Evolutionary conservation across 768 basidiomycete genomes (phyloP).

Genomic region (Rhodocollybia butyracea): DNA sequence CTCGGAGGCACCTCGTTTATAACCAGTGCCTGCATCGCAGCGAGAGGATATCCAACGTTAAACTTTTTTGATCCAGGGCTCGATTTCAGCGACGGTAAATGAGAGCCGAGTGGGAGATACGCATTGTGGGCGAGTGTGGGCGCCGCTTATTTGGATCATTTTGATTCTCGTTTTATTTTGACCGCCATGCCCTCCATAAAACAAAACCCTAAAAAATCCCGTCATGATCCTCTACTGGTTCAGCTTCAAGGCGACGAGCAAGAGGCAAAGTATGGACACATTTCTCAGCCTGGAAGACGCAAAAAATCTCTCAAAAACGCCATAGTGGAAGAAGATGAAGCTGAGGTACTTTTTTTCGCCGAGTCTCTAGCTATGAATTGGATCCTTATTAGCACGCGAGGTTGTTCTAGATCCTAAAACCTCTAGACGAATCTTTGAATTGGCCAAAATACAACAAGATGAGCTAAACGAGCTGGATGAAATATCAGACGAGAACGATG

Average conservation of each 20-base stretch:
- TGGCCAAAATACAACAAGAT: constrained; percentile 91
- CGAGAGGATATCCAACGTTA: no score
- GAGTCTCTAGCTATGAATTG: constrained; percentile 9
- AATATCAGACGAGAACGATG: constrained; percentile 37
- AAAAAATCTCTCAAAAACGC: constrained; percentile 50
- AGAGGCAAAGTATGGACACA: constrained; percentile 72
- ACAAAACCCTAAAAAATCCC: constrained; percentile 49
- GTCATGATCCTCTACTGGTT: constrained; percentile 86
- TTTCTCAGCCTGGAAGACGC: constrained; percentile 74
- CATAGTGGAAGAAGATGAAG: constrained; percentile 46
- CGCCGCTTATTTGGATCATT: no score
- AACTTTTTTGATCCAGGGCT: no score
- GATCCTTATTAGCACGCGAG: constrained; percentile 35
- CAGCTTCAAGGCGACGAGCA: constrained; percentile 81
- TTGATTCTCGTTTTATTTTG: no score
- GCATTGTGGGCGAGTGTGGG: no score
- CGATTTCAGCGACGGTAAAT: no score
- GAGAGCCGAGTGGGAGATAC: no score
- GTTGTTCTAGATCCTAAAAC: constrained; percentile 74
- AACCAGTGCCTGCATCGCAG: no score
- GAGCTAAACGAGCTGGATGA: constrained; percentile 71
- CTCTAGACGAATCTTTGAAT: constrained; percentile 84
- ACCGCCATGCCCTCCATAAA: constrained; percentile 60
- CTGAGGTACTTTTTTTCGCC: constrained; percentile 43
- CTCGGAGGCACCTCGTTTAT: no score